Evolutionary conservation across 116 monocot genomes (phyloP).

Genomic region (Phalaenopsis hybrid): DNA sequence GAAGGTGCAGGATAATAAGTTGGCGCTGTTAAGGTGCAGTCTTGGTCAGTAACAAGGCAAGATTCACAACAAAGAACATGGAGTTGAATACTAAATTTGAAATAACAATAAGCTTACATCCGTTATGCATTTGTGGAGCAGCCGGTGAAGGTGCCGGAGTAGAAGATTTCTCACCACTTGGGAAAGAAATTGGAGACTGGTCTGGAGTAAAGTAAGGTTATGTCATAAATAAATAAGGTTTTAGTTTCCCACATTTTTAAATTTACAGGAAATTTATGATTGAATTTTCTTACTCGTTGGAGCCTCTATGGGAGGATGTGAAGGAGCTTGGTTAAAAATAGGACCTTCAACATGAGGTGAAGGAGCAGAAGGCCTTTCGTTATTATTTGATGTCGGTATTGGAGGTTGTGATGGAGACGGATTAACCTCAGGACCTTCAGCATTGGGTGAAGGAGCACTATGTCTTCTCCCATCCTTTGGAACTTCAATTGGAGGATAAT

Average conservation of each 20-base stretch:
- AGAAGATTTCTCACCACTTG: constrained; percentile 5
- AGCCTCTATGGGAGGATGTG: constrained; percentile 3
- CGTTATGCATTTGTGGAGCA: constrained; percentile 5
- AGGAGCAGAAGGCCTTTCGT: constrained; percentile 24
- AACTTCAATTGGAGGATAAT: not conserved
- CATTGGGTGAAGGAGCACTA: not conserved
- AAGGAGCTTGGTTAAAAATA: not conserved
- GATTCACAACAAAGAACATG: not conserved
- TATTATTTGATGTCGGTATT: constrained; percentile 8
- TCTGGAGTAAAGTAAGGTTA: constrained; percentile 23
- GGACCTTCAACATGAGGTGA: constrained; percentile 33
- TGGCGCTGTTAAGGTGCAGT: constrained; percentile 32
- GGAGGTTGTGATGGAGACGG: constrained; percentile 28
- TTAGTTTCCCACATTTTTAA: not conserved
- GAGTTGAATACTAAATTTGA: not conserved
- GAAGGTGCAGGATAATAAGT: constrained; percentile 28
- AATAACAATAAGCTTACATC: not conserved
- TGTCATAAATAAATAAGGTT: constrained; percentile 2
- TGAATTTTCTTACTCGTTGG: not conserved
- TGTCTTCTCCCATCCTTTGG: not conserved
- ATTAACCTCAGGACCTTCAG: constrained; percentile 23
- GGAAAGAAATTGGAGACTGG: constrained; percentile 5
- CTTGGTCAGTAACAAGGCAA: not conserved
- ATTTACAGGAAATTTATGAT: constrained; percentile 1
- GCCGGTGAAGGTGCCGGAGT: constrained; percentile 23